These are phyloP conservation scores for Psidium guajava DNA, from an alignment of 345 rosid genomes.

Conservation along the genomic window DNA sequence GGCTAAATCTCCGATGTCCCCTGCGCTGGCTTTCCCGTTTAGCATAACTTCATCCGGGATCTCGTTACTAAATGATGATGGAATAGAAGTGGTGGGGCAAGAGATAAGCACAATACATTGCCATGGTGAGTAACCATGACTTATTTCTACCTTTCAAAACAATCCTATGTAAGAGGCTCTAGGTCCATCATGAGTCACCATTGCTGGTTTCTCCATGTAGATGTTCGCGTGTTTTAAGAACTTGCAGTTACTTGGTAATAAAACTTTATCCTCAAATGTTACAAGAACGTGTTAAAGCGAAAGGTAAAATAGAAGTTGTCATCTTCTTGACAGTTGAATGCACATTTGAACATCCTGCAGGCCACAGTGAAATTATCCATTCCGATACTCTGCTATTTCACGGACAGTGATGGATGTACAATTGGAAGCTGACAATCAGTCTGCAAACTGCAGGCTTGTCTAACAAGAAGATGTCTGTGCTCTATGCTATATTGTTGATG, in stretches of 20 bases:
- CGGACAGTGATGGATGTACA: not conserved
- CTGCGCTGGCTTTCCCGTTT: conserved; percentile 70
- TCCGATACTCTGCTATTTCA: not conserved
- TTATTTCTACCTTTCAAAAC: not conserved
- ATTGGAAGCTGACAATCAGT: not conserved
- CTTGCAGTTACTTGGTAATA: not conserved
- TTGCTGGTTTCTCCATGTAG: not conserved
- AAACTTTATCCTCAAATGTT: not conserved
- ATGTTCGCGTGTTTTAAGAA: not conserved
- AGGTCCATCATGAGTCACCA: not conserved
- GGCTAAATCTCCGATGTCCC: conserved; percentile 76
- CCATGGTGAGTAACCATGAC: conserved; percentile 23
- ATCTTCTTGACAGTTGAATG: not conserved
- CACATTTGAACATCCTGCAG: not conserved
- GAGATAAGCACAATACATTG: conserved; percentile 44
- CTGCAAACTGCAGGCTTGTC: not conserved
- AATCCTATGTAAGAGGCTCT: not conserved
- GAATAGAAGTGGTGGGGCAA: conserved; percentile 48
- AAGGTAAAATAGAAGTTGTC: not conserved
- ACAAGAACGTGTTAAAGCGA: not conserved
- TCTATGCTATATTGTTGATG: not conserved
- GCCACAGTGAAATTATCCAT: conserved; percentile 1
- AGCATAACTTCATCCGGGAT: conserved; percentile 57
- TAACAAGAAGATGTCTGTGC: not conserved
- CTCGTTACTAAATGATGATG: conserved; percentile 42